Conservation (phyloP, 1,284 basidiomycete species). For the Tilletia walkeri region DNA sequence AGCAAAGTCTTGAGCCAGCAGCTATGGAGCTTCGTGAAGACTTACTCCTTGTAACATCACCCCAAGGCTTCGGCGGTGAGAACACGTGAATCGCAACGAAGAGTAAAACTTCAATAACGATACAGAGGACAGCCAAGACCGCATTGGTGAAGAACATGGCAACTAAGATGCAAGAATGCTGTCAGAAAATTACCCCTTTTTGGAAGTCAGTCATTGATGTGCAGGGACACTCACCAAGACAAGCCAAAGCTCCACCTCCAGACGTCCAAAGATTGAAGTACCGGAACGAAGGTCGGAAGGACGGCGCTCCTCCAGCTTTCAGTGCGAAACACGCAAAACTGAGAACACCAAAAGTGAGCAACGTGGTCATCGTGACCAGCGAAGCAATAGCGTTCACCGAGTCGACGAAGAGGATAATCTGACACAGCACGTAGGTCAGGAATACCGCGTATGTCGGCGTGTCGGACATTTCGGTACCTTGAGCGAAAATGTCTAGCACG, state of each 20-base stretch:
- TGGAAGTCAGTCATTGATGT: no score
- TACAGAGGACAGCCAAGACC: conserved; percentile 41
- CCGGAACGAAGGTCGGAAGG: conserved; percentile 54
- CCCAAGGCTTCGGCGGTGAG: conserved; percentile 54
- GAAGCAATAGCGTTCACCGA: conserved; percentile 54
- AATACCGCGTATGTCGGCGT: conserved; percentile 52
- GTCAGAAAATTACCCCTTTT: no score
- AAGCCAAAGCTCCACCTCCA: conserved; percentile 43
- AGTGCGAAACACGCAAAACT: conserved; percentile 52
- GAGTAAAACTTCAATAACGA: conserved; percentile 45
- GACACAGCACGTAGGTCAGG: conserved; percentile 48
- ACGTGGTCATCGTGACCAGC: conserved; percentile 54
- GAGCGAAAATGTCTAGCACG: conserved; percentile 46
- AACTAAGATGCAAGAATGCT: not conserved
- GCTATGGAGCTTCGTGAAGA: not conserved
- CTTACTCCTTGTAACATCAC: conserved; percentile 49
- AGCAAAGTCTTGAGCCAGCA: not conserved
- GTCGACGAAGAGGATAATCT: conserved; percentile 49
- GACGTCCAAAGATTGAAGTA: conserved; percentile 56
- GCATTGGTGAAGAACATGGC: conserved; percentile 54
- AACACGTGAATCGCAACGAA: conserved; percentile 52
- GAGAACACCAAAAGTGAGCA: conserved; percentile 53
- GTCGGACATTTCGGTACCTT: conserved; percentile 50
- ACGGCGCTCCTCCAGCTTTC: conserved; percentile 54
- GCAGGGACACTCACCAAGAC: conserved; percentile 27